Conservation (phyloP, 768 basidiomycete genomes). For the Auricularia sp. region DNA sequence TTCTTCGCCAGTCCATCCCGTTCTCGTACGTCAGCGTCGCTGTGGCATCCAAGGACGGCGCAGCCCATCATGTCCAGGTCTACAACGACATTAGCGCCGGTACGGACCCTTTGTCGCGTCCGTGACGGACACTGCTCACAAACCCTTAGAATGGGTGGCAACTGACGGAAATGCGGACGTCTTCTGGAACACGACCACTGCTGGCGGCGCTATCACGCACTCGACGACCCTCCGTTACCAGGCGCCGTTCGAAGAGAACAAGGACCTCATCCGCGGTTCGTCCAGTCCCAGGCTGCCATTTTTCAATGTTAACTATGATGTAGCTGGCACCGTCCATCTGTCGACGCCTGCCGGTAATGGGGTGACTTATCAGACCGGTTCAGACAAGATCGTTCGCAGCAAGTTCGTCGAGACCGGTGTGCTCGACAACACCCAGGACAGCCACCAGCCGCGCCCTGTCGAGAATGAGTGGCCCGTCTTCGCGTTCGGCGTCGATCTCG, state of each 20-base stretch:
- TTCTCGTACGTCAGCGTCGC: conserved; percentile 15
- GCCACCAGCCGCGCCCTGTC: conserved; percentile 8
- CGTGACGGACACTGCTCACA: not conserved
- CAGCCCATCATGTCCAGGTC: conserved; percentile 13
- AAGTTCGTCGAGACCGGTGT: conserved; percentile 7
- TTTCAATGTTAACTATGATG: no score
- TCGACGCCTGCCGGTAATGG: not conserved
- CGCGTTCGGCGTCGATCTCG: conserved; percentile 7
- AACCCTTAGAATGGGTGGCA: not conserved
- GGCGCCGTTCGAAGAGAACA: not conserved
- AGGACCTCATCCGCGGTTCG: not conserved
- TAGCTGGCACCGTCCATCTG: not conserved
- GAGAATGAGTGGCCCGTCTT: conserved; percentile 10
- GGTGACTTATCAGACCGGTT: conserved; percentile 9
- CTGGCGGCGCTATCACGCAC: not conserved
- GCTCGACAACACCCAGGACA: conserved; percentile 9
- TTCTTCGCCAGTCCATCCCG: conserved; percentile 26
- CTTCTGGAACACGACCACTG: not conserved
- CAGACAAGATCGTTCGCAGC: conserved; percentile 7
- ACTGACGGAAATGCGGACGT: not conserved
- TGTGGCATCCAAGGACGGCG: conserved; percentile 12
- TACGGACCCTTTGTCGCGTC: not conserved
- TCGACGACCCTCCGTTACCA: not conserved
- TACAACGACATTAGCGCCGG: conserved; percentile 17
- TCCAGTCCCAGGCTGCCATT: not conserved